phyloP scores from a whole-genome alignment of 495 filamentous ascomycete species.

The Wilcoxina mikolae region DNA sequence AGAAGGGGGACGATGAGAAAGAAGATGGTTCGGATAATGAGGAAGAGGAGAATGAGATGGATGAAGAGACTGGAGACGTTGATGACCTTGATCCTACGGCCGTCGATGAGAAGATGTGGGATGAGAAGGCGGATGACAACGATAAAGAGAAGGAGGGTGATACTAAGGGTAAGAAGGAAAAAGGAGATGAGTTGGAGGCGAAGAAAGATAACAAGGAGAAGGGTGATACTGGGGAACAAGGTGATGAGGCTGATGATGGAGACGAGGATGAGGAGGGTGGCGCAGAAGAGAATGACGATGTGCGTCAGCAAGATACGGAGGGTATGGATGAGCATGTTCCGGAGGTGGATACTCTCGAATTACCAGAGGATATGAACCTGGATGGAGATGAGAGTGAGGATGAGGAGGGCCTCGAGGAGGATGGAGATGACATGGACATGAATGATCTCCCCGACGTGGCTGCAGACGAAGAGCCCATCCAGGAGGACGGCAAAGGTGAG shows the following conservation, averaged over 20 bases:
- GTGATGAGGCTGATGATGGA: conserved; percentile 38
- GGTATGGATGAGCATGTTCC: conserved; percentile 56
- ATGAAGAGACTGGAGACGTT: conserved; percentile 78
- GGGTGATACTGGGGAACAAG: conserved; percentile 37
- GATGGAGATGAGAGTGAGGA: conserved; percentile 49
- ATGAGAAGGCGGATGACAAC: conserved; percentile 60
- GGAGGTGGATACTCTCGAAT: conserved; percentile 49
- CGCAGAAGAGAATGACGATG: conserved; percentile 46
- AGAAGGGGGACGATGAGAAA: conserved; percentile 42
- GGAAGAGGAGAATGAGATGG: conserved; percentile 52
- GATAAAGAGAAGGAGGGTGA: conserved; percentile 69
- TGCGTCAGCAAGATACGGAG: conserved; percentile 45
- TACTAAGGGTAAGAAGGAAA: conserved; percentile 49
- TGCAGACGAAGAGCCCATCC: conserved; percentile 34
- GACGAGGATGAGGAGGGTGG: conserved; percentile 44
- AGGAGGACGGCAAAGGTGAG: conserved; percentile 44
- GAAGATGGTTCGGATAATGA: conserved; percentile 41
- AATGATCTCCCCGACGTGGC: conserved; percentile 42
- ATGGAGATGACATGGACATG: conserved; percentile 54
- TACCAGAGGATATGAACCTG: conserved; percentile 58
- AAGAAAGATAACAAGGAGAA: conserved; percentile 43
- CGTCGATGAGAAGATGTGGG: conserved; percentile 97
- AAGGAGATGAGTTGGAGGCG: conserved; percentile 49
- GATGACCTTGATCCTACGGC: conserved; percentile 76
- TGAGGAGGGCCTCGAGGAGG: conserved; percentile 52